Evolutionary conservation across 1,139 yeast genomes (phyloP), one percentile per base, ranked within the genome.

Genomic region (Ashbya aceris): DNA sequence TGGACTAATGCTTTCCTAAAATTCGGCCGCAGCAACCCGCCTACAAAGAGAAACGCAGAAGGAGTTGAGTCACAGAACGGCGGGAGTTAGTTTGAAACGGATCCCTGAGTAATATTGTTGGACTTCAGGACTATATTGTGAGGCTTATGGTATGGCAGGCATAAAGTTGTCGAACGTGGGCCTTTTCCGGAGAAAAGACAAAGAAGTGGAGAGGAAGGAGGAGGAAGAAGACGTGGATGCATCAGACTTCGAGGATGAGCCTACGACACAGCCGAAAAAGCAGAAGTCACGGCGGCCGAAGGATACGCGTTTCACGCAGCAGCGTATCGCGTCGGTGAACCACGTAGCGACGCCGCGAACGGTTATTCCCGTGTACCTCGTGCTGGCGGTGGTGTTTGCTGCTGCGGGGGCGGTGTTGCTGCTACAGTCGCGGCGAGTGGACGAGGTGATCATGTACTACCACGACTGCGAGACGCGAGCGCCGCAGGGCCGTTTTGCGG

Each of bases 331-430:
- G 40, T 77, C 83, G 1, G 62, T 72, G 47, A 73, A 73, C 58
- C 97, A 97, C 1, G 91, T 91, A 41, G 72, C 89, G 52, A 89
- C 97, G 0, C 96, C 96, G 14, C 80, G 76, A 58, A 83, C 93
- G 3, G 94, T 89, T 33, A 75, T 91, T 45, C 96, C 96, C 2
- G 59, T 89, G 42, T 77, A 89, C 55, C 61, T 89, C 38, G 63
- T 71, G 8, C 72, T 91, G 40, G 93, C 96, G 4, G 70, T 84
- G n/a, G 68, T 91, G 9, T 84, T 89, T 58, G 84, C 89, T 11
- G 95, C 96, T 7, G 71, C 91, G 36, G 98, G 98, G 28, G 97
- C 89, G 1, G 89, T 83, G 46, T 78, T 91, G 77, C 71, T 91
- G 62, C 79, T 80, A 48, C 93, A 95, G 4, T 74, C 91, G n/a